phyloP scores from a whole-genome alignment of 441 rosid genomes.

The Iberis amara region DNA sequence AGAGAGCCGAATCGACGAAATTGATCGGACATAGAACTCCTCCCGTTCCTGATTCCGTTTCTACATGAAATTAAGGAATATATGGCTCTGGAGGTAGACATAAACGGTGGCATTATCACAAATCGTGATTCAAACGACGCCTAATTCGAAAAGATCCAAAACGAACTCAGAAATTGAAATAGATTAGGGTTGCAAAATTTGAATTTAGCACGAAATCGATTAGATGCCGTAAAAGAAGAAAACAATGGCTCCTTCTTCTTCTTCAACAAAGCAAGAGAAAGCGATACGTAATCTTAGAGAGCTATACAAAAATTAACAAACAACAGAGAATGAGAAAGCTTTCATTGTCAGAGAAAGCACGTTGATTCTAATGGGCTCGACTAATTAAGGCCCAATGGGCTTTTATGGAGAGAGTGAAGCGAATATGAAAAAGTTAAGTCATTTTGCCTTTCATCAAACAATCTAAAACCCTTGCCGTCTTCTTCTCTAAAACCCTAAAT shows the following conservation, averaged over 20 bases:
- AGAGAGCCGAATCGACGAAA: conserved; percentile 39
- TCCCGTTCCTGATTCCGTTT: conserved; percentile 28
- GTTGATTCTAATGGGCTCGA: too few species aligned
- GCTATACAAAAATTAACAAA: too few species aligned
- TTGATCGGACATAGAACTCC: conserved; percentile 28
- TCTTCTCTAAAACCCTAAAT: conserved; percentile 31
- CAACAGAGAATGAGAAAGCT: too few species aligned
- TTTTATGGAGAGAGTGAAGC: too few species aligned
- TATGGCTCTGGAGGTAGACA: conserved; percentile 41
- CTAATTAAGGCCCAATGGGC: too few species aligned
- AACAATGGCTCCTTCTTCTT: too few species aligned
- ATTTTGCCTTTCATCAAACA: neutral
- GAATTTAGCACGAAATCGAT: neutral
- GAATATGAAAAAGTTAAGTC: too few species aligned
- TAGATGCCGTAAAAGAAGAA: too few species aligned
- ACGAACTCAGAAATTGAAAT: neutral
- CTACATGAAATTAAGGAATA: conserved; percentile 38
- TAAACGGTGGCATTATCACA: conserved; percentile 53
- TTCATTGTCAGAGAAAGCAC: too few species aligned
- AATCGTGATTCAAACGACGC: neutral
- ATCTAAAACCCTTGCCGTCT: conserved; percentile 26
- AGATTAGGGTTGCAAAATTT: neutral
- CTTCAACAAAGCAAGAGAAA: neutral
- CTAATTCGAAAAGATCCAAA: conserved; percentile 6
- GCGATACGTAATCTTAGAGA: conserved; percentile 25